Evolutionary conservation across 139 green algal genomes (phyloP).

Genomic region (Axilococcus clingmanii): DNA sequence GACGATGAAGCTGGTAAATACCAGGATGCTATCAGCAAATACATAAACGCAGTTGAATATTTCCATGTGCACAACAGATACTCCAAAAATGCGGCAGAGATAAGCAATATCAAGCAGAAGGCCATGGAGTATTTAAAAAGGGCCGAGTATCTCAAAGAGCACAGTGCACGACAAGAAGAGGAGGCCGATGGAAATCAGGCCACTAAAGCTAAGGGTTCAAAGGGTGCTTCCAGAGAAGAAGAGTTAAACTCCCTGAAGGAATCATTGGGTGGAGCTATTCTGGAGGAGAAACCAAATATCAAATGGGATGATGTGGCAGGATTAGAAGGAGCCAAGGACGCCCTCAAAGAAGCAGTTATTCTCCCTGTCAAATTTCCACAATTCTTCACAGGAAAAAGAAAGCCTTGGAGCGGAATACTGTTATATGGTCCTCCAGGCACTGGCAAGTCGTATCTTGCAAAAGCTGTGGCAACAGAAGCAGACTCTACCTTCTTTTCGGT

Average conservation of each 20-base stretch:
- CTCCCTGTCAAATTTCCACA: constrained; percentile 97
- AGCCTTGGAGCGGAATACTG: constrained; percentile 95
- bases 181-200: background rate
- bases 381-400: constrained; percentile 99
- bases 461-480: constrained; percentile 98
- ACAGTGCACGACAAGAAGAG: constrained; percentile 4
- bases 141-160: constrained; percentile 84
- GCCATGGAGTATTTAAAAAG: constrained; percentile 88
- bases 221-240: constrained; percentile 30
- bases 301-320: constrained; percentile 98
- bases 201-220: background rate
- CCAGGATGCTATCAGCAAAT: constrained; percentile 47
- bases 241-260: constrained; percentile 76
- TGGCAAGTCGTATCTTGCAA: constrained; percentile 98
- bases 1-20: constrained; percentile 68
- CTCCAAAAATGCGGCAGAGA: constrained; percentile 75
- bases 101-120: constrained; percentile 50
- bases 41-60: constrained; percentile 50
- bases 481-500: constrained; percentile 93
- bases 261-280: constrained; percentile 62
- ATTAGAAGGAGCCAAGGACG: constrained; percentile 92
- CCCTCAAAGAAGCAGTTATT: constrained; percentile 98
- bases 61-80: constrained; percentile 79
- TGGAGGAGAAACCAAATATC: constrained; percentile 89
- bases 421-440: constrained; percentile 97